Evolutionary conservation across 176 grass and related monocot species (phyloP), one percentile per base, ranked within the genome.

Genomic region (Avena atlantica): DNA sequence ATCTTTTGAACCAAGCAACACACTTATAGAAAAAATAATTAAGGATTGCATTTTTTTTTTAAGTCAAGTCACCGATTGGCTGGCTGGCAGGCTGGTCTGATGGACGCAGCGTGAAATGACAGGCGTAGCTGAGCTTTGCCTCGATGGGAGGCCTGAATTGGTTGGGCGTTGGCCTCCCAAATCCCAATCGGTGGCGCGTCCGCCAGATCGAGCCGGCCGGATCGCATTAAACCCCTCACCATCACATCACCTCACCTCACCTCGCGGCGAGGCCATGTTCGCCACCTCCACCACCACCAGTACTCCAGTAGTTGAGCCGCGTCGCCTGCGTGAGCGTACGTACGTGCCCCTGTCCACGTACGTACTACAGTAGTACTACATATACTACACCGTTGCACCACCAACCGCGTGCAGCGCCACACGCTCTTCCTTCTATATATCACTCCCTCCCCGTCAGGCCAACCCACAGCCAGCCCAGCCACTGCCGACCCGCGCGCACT

Each of bases 391-490:
- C 59, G 19, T 21, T 12, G 70, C 42, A 23, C 70, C 72, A 75
- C 47, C 72, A 75, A 75, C 72, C 72, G 47, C 72, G 72, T 51
- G 72, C 68, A 40, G 9, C 69, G 20, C 19, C 37, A 12, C 62
- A 29, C 65, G 65, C n/a, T n/a, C n/a, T n/a, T n/a, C n/a, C n/a
- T 16, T 9, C 74, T 76, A 76, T 76, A 76, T 76, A 76, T 76
- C 74, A 0, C 12, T 12, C 1, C 3, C 13, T 6, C 23, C 73
- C 73, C 14, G 29, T 36, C 65, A 16, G 15, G 29, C 47, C 24
- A 49, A 24, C 72, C 48, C 72, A 50, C n/a, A 2, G 12, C 3
- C 72, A 27, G 47, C 44, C 45, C 6, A 40, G 37, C 37, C 40
- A 42, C 40, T 42, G 40, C 40, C 40, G 40, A 6, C 40, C 40